Evolutionary conservation across 1,139 yeast species (phyloP), one percentile per base, ranked within the genome.

Genomic region (Kodamaea sp.): DNA sequence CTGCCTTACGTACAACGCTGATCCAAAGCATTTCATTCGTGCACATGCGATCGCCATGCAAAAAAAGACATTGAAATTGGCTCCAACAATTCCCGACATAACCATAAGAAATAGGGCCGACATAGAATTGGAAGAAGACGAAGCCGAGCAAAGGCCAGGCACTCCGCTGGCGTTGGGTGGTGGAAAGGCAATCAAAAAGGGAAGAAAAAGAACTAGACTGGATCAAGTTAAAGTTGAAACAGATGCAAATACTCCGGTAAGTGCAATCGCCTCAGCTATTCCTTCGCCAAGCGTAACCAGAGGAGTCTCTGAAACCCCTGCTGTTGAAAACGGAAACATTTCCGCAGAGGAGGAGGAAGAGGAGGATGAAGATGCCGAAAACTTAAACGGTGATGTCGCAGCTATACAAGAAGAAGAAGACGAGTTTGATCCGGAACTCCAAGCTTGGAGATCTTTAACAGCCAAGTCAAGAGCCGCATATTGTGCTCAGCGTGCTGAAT

Each of bases 21-120:
- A 94, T 51, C 98, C 98, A 2, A 84, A 83, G 42, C 97, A 94
- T 59, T 90, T 86, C 48, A 61, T 92, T 26, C 70, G 99, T 38
- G 87, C 82, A 0, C 97, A 92, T 63, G 98, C 98, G 0, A 63
- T 85, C 32, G 97, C 97, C 3, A 94, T 92, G 98, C 95, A 89
- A 48, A 88, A 87, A 59, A 87, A 86, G 54, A 81, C 97, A 0
- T 58, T 80, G 37, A 75, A 80, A 36, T 67, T 92, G 35, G 74
- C 80, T 7, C 96, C 96, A 0, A 64, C 87, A 39, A 90, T 92
- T 22, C 98, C 99, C 0, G 94, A 92, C 51, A 86, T 92, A 33
- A 74, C 79, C 0, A 75, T 92, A 4, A 73, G 92, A 45, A 89
- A 81, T 51, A 67, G 97, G 29, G 76, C 87, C 0, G 97, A 92